Evolutionary conservation across 768 basidiomycete species (phyloP).

Genomic region (Leucosporidium yakuticum): DNA sequence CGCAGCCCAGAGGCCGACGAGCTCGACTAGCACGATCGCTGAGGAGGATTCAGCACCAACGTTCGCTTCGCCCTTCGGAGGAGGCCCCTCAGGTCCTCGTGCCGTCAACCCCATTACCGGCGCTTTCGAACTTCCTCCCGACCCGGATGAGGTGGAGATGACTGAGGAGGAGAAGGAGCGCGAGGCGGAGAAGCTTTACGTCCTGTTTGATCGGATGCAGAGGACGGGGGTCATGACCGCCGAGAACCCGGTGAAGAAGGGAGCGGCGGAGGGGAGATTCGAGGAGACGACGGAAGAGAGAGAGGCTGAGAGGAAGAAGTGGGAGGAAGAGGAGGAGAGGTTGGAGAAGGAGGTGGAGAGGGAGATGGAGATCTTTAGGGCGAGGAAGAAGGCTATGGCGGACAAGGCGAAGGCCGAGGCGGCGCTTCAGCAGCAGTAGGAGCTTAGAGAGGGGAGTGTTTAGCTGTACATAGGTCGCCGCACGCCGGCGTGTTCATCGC

Average conservation of each 20-base stretch:
- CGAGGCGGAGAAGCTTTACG: constrained; percentile 87
- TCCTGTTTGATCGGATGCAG: constrained; percentile 83
- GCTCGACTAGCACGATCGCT: background rate
- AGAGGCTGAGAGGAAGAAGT: constrained; percentile 16
- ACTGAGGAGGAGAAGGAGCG: constrained; percentile 90
- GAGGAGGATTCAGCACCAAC: constrained; percentile 38
- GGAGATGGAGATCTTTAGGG: constrained; percentile 36
- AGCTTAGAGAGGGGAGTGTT: no score
- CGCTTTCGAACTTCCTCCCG: constrained; percentile 46
- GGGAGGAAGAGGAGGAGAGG: constrained; percentile 34
- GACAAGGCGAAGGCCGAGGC: background rate
- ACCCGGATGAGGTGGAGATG: constrained; percentile 56
- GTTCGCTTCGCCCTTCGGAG: constrained; percentile 42
- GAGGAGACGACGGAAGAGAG: constrained; percentile 26
- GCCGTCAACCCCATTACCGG: constrained; percentile 81
- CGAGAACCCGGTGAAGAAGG: constrained; percentile 46
- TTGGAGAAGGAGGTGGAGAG: constrained; percentile 33
- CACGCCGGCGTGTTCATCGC: no score
- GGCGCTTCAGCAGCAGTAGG: no score
- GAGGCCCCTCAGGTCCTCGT: constrained; percentile 19
- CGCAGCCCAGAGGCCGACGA: background rate
- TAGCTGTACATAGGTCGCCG: no score
- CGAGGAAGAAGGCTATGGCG: constrained; percentile 5
- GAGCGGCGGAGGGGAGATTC: constrained; percentile 29
- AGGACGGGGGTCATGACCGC: constrained; percentile 58